Base-by-base conservation (phyloP, 441 rosid genomes). In the Sinapis alba region DNA sequence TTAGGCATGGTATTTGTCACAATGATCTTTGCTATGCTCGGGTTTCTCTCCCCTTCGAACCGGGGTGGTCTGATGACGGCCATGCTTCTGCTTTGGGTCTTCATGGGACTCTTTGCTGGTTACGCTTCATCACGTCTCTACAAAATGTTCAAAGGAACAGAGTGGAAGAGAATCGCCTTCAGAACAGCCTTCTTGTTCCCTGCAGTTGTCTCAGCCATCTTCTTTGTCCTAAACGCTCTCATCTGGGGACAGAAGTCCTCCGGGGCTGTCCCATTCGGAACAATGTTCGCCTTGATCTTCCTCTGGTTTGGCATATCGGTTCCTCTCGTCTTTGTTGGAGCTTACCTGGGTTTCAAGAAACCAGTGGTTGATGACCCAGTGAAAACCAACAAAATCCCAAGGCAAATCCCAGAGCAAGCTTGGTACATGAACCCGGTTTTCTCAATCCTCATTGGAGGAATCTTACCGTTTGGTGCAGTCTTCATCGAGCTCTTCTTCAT, bases 191-290 rank as follows among this genome's bases (percentile, higher is more conserved):
- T 81, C 77, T 69, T 81, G 84, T 88, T 88, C 79, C 92, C 92
- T 13, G 92, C 82, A 47, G 82, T 82, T 7, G 88, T 88, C 32
- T 86, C 86, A 70, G 76, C 84, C 62, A 82, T 88, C 73, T 88
- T 88, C 83, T 88, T 88, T 5, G 81, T 88, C 81, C 76, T 88
- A 54, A 88, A 88, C 72, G 83, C 85, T 51, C 85, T 88, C 68
- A 88, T 88, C 26, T 88, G 92, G 92, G 92, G 92, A 57, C 88
- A 88, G 83, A 86, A 86, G 69, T 88, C 92, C 21, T 88, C 92
- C 0, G 92, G 92, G 4, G 92, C 92, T 15, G 90, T 88, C 4
- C 92, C 92, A 10, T 88, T 88, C 21, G 92, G 92, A 1, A 88
- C 92, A 24, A 88, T 88, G 92, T 86, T 88, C 11, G 90, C 92